phyloP scores from a whole-genome alignment of 1,284 basidiomycete genomes.

The Leucoagaricus sp. region DNA sequence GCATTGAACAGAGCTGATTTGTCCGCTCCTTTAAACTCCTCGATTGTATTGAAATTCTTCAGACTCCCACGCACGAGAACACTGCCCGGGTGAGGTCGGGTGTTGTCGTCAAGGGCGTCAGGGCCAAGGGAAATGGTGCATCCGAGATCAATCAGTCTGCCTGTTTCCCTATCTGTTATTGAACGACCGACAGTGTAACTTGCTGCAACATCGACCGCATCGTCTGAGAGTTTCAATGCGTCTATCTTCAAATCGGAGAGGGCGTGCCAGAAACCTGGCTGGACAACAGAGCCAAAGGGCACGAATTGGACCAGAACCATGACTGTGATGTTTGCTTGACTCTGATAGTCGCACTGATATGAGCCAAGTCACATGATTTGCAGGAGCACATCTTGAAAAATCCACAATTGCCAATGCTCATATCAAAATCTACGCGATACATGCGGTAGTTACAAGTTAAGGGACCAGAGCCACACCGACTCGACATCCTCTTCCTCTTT shows the following conservation, averaged over 20 bases:
- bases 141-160: slow-evolving; percentile 59
- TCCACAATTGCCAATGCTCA: too few relatives aligned
- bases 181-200: slow-evolving; percentile 74
- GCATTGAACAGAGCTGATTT: slow-evolving; percentile 84
- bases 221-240: slow-evolving; percentile 83
- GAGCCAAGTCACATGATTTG: too few relatives aligned
- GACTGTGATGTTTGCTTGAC: neutral
- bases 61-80: slow-evolving; percentile 56
- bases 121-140: slow-evolving; percentile 61
- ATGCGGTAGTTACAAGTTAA: too few relatives aligned
- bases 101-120: slow-evolving; percentile 54
- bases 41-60: slow-evolving; percentile 96
- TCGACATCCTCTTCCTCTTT: too few relatives aligned
- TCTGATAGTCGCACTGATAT: neutral
- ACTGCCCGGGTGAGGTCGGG: slow-evolving; percentile 30
- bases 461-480: too few relatives aligned
- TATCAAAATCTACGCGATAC: too few relatives aligned
- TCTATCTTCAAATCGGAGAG: slow-evolving; percentile 91
- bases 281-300: slow-evolving; percentile 84
- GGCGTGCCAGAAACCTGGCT: slow-evolving; percentile 93
- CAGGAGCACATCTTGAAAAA: too few relatives aligned
- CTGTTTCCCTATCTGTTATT: slow-evolving; percentile 75
- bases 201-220: slow-evolving; percentile 63
- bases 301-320: slow-evolving; percentile 81
- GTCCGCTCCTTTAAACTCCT: slow-evolving; percentile 91